Conservation (phyloP, 2,329 filamentous ascomycete genomes). For the Allantophomopsis cytisporea region DNA sequence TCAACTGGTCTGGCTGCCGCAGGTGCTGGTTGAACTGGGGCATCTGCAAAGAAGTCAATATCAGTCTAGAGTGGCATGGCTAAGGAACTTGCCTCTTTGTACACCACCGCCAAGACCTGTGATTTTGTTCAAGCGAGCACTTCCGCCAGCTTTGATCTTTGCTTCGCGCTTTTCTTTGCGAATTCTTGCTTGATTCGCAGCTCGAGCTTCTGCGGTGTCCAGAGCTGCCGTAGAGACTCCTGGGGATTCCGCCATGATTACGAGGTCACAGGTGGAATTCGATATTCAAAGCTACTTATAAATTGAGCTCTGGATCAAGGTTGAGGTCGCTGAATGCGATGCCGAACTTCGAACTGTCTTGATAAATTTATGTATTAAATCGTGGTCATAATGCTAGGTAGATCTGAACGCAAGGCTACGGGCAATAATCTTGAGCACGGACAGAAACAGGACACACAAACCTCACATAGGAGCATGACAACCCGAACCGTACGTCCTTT, state of each 20-base stretch:
- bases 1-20: slow-evolving; percentile 14
- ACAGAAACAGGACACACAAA: no score
- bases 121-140: slow-evolving; percentile 60
- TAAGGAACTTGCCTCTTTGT: slow-evolving; percentile 23
- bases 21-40: slow-evolving; percentile 20
- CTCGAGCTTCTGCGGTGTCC: slow-evolving; percentile 21
- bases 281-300: no score
- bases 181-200: slow-evolving; percentile 54
- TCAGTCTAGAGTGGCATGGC: not conserved
- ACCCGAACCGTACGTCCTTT: no score
- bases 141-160: slow-evolving; percentile 62
- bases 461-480: no score
- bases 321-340: no score
- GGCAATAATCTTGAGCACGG: no score
- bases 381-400: no score
- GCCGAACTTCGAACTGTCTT: no score
- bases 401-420: no score
- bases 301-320: no score
- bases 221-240: slow-evolving; percentile 8
- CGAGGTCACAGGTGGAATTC: not conserved
- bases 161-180: slow-evolving; percentile 70
- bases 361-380: no score
- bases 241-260: slow-evolving; percentile 14
- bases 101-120: slow-evolving; percentile 52
- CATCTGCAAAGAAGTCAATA: slow-evolving; percentile 11